phyloP scores from a whole-genome alignment of 805 yeast species.

The Candida vartiovaarae region DNA sequence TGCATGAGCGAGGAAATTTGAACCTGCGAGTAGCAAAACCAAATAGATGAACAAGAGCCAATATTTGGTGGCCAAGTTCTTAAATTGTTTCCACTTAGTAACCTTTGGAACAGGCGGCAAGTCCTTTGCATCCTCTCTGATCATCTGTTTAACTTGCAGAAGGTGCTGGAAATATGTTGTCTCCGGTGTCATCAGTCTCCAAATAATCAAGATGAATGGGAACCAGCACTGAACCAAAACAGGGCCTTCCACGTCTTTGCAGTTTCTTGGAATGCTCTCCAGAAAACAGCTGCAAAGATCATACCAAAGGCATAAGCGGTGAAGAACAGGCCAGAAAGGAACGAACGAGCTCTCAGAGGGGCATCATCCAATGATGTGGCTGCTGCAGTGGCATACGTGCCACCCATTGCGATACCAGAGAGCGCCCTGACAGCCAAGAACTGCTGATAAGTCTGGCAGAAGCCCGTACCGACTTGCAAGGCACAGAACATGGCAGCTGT shows the following conservation, averaged over 20 bases:
- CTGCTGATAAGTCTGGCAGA: conserved; percentile 47
- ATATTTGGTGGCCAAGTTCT: conserved; percentile 35
- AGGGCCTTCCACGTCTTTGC: conserved; percentile 58
- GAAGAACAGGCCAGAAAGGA: conserved; percentile 54
- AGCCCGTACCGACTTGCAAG: conserved; percentile 59
- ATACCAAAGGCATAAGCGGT: conserved; percentile 61
- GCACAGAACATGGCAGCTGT: conserved; percentile 42
- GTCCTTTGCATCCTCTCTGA: conserved; percentile 19
- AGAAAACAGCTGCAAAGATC: conserved; percentile 55
- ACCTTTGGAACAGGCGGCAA: too few relatives aligned
- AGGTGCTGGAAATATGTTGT: conserved; percentile 41
- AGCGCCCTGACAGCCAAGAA: conserved; percentile 57
- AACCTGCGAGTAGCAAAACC: conserved; percentile 57
- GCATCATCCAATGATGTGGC: conserved; percentile 53
- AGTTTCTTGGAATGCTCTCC: conserved; percentile 48
- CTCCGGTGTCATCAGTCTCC: conserved; percentile 56
- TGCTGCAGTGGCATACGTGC: conserved; percentile 37
- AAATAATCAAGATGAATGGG: conserved; percentile 47
- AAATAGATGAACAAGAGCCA: conserved; percentile 58
- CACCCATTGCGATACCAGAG: conserved; percentile 54
- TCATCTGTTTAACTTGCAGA: conserved; percentile 23
- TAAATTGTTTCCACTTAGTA: conserved; percentile 23
- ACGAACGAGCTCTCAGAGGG: conserved; percentile 54
- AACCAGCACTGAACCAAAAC: conserved; percentile 71
- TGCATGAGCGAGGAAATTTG: conserved; percentile 67